These are phyloP conservation scores for Jatropha multifida DNA, from an alignment of 441 rosid genomes.

Conservation along the genomic window DNA sequence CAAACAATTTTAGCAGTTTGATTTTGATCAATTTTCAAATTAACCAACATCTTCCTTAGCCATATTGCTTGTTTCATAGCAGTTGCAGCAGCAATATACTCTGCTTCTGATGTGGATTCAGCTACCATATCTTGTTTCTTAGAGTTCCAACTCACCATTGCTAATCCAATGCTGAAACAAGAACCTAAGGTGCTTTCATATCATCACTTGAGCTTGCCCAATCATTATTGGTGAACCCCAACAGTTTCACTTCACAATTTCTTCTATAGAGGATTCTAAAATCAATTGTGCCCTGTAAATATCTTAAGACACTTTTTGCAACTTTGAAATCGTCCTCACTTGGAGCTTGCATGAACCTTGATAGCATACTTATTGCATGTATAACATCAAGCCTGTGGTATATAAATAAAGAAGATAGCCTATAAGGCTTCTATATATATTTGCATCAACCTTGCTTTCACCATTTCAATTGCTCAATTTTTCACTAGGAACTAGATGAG, in stretches of 20 bases:
- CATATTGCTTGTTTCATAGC: not conserved
- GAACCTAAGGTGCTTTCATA: not conserved
- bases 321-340: not conserved
- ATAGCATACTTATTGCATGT: not conserved
- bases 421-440: not conserved
- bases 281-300: not conserved
- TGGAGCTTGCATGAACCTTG: not conserved
- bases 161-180: not conserved
- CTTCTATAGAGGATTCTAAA: not conserved
- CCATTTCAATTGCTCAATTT: not conserved
- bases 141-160: not conserved
- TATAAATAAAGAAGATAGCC: not conserved
- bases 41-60: not conserved
- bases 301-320: not conserved
- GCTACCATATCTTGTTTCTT: not conserved
- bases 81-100: not conserved
- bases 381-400: not conserved
- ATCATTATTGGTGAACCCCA: not conserved
- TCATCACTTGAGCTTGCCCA: not conserved
- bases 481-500: not conserved
- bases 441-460: no score
- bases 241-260: not conserved
- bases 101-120: not conserved
- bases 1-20: no score
- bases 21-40: not conserved